Evolutionary conservation across 2,329 filamentous ascomycete species (phyloP).

Genomic region (Stemphylium beticola): DNA sequence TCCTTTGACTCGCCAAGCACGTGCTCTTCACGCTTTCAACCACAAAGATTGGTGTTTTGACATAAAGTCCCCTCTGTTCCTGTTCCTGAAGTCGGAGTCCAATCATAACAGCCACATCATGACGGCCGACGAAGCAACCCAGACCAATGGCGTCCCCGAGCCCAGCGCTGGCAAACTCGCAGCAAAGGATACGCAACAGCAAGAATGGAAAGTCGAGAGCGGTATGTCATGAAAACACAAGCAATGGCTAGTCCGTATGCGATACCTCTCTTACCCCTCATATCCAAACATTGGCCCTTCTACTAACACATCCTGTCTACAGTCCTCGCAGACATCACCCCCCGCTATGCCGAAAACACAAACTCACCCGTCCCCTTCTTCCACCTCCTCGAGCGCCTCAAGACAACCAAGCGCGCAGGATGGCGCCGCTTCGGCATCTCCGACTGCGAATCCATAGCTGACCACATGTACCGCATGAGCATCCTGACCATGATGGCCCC

Average conservation of each 20-base stretch:
- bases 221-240: constrained; percentile 49
- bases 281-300: background rate
- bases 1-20: constrained; percentile 14
- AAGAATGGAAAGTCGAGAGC: constrained; percentile 53
- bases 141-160: constrained; percentile 49
- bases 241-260: constrained; percentile 38
- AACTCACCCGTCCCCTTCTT: constrained; percentile 87
- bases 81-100: background rate
- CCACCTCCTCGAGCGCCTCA: constrained; percentile 89
- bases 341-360: constrained; percentile 64
- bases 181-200: constrained; percentile 26
- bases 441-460: constrained; percentile 84
- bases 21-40: background rate
- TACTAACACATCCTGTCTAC: constrained; percentile 6
- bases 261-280: constrained; percentile 29
- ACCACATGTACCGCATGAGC: constrained; percentile 99
- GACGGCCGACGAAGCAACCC: constrained; percentile 46
- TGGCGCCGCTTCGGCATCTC: constrained; percentile 87
- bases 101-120: constrained; percentile 26
- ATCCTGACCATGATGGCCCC: constrained; percentile 94
- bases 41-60: background rate
- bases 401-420: constrained; percentile 95
- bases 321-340: constrained; percentile 70
- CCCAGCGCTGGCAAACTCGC: constrained; percentile 46
- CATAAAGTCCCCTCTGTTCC: background rate